phyloP scores from a whole-genome alignment of 257 asterid genomes.

The Solanum acaule region DNA sequence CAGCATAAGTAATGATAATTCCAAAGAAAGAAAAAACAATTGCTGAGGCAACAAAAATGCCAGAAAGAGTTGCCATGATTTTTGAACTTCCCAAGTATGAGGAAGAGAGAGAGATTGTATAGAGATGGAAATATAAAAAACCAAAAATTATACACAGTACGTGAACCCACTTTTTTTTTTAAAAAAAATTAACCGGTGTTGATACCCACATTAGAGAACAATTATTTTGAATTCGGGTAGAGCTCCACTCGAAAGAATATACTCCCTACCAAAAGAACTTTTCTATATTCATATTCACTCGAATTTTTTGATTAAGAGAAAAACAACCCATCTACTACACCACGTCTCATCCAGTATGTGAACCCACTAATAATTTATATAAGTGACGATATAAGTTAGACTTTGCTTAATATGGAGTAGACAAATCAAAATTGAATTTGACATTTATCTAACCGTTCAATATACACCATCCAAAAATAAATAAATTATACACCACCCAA shows the following conservation, averaged over 20 bases:
- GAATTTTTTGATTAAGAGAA: too few species aligned
- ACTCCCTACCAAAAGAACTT: too few species aligned
- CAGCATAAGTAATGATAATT: conserved; percentile 6
- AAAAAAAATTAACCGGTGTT: too few species aligned
- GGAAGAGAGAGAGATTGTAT: neutral
- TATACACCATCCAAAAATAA: neutral
- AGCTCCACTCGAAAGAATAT: too few species aligned
- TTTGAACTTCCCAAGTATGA: neutral
- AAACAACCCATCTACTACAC: too few species aligned
- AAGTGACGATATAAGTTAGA: neutral
- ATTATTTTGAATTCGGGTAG: accelerated
- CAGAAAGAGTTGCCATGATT: neutral
- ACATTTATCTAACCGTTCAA: neutral
- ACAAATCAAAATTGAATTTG: neutral
- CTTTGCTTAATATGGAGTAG: neutral
- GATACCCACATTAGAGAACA: too few species aligned
- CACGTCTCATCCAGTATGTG: neutral
- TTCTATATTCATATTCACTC: too few species aligned
- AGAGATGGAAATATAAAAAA: neutral
- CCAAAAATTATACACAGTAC: too few species aligned
- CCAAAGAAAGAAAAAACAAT: conserved; percentile 16
- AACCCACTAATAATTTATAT: neutral
- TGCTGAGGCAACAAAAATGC: neutral
- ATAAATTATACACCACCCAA: neutral
- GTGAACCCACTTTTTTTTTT: too few species aligned